phyloP scores from a whole-genome alignment of 306 rosid species.

The Vigna mungo region DNA sequence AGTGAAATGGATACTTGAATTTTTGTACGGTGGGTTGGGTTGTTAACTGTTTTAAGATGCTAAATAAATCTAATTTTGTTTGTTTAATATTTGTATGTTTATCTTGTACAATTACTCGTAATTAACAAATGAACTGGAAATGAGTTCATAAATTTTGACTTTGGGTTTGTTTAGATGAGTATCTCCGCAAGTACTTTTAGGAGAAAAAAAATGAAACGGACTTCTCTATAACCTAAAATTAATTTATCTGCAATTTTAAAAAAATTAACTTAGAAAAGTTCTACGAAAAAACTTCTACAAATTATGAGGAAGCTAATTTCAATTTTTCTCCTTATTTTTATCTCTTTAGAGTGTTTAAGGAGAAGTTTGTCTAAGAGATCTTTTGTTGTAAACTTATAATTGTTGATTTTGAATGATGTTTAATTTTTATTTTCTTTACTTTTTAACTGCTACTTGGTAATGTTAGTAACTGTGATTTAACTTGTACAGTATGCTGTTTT shows the following conservation, averaged over 20 bases:
- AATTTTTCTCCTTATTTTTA: too few species aligned
- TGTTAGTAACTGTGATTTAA: constrained; percentile 29
- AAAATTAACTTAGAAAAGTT: too few species aligned
- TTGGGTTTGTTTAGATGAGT: neutral
- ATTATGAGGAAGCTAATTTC: too few species aligned
- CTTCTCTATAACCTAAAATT: too few species aligned
- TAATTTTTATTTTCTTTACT: neutral
- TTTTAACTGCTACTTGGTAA: constrained; percentile 4
- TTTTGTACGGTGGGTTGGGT: neutral
- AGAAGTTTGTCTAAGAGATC: too few species aligned
- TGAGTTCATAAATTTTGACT: neutral
- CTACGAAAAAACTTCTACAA: too few species aligned
- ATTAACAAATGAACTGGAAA: constrained; percentile 14
- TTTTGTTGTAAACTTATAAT: neutral
- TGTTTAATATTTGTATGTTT: constrained; percentile 4
- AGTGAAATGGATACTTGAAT: constrained; percentile 9
- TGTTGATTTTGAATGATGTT: constrained; percentile 2
- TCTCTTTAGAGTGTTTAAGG: too few species aligned
- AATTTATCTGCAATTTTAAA: too few species aligned
- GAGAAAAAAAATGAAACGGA: too few species aligned
- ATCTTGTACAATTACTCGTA: neutral
- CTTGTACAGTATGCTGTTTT: constrained; percentile 28
- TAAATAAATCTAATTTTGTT: constrained; percentile 4
- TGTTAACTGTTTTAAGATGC: neutral
- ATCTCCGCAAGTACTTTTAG: too few species aligned